phyloP scores from a whole-genome alignment of 1,284 basidiomycete genomes.

The Ustilago nuda region DNA sequence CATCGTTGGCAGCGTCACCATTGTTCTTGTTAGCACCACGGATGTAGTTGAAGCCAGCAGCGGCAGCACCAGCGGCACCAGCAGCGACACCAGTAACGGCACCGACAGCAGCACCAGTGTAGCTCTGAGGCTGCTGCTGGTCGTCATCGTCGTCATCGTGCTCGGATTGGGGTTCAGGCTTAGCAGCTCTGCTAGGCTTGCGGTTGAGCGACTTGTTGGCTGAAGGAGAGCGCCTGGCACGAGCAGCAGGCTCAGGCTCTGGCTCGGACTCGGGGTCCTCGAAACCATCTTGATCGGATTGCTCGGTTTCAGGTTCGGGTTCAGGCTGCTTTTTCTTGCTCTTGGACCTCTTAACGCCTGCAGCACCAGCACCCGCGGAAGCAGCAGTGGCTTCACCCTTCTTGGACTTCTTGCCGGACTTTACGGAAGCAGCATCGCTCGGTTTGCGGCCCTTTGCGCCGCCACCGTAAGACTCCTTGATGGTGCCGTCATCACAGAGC shows the following conservation, averaged over 20 bases:
- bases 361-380: slow-evolving; percentile 42
- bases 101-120: slow-evolving; percentile 59
- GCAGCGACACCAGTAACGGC: slow-evolving; percentile 59
- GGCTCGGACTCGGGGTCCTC: slow-evolving; percentile 36
- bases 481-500: slow-evolving; percentile 46
- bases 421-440: slow-evolving; percentile 17
- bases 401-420: slow-evolving; percentile 16
- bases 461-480: slow-evolving; percentile 48
- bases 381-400: slow-evolving; percentile 38
- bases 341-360: slow-evolving; percentile 36
- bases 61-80: slow-evolving; percentile 54
- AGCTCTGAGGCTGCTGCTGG: slow-evolving; percentile 50
- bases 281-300: slow-evolving; percentile 34
- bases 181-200: slow-evolving; percentile 36
- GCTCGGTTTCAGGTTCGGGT: slow-evolving; percentile 38
- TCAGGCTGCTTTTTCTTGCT: slow-evolving; percentile 48
- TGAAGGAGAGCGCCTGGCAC: slow-evolving; percentile 26
- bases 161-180: slow-evolving; percentile 35
- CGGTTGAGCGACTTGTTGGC: slow-evolving; percentile 39
- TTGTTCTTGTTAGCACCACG: slow-evolving; percentile 35
- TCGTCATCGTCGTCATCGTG: slow-evolving; percentile 35
- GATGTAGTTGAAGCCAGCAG: slow-evolving; percentile 53
- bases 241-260: slow-evolving; percentile 21
- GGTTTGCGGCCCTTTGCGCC: slow-evolving; percentile 22
- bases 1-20: slow-evolving; percentile 18